Evolutionary conservation across 2,329 filamentous ascomycete genomes (phyloP), one percentile per base, ranked within the genome.

Genomic region (Penicillium glabrum): DNA sequence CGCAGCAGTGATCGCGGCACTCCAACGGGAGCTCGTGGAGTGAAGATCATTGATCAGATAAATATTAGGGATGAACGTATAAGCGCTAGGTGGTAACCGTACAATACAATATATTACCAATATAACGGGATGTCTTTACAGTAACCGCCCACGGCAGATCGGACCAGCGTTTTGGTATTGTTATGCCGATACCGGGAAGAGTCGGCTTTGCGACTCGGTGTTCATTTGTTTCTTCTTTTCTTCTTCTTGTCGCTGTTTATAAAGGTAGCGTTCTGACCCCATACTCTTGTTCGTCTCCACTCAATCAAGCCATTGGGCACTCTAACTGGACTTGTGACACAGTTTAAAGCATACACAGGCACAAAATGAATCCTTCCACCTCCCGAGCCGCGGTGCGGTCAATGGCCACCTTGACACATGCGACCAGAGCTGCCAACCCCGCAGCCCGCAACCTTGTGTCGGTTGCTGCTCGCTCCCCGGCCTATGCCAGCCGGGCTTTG

Each of bases 331-430:
- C 37, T 52, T 56, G 21, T 59, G 58, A 46, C 51, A 57, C 43
- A 54, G 49, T 43, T 46, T 29, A 54, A 53, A 46, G 53, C 60
- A 58, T 55, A 59, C 19, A 24, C 41, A 33, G 41, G 33, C 53
- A 59, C 56, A 76, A 74, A 61, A 66, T 73, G 65, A 66, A 67
- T 54, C 60, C 69, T 41, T 53, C 67, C 46, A 61, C 70, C 50
- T 72, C 70, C 65, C 71, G 72, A 67, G 69, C 71, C 68, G 71
- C 71, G 66, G 70, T 72, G 70, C 72, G 70, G 64, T 72, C 71
- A 24, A 68, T 73, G 70, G 66, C 67, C 60, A 68, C 66, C 47
- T 51, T 74, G 61, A 66, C 72, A 72, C 71, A 73, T 71, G 72
- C 69, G 64, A 65, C 66, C 60, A 68, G 68, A 62, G 60, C 63